These are phyloP conservation scores for Asterionellopsis glacialis DNA, from an alignment of 108 stramenopile genomes.

Conservation along the genomic window DNA sequence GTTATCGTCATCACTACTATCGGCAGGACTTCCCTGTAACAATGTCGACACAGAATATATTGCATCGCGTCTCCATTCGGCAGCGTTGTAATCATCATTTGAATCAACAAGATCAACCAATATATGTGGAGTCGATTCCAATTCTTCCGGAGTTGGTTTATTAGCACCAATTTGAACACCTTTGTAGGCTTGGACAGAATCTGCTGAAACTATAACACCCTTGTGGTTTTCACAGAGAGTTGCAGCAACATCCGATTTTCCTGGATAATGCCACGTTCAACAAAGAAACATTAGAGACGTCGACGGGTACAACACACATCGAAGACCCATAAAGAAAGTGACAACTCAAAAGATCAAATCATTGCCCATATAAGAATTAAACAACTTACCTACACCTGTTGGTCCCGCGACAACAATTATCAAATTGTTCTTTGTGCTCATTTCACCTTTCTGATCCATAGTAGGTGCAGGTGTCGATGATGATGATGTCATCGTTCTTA, in stretches of 20 bases:
- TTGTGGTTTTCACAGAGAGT: slow-evolving; percentile 45
- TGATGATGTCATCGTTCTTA: too few species aligned
- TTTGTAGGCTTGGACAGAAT: slow-evolving; percentile 92
- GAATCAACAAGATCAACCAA: slow-evolving; percentile 79
- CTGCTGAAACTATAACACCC: slow-evolving; percentile 80
- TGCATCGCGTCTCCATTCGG: slow-evolving; percentile 85
- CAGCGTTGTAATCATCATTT: slow-evolving; percentile 72
- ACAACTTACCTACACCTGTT: slow-evolving; percentile 83
- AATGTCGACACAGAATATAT: slow-evolving; percentile 45
- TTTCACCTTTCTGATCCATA: too few species aligned
- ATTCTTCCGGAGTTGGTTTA: slow-evolving; percentile 86
- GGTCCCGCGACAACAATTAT: slow-evolving; percentile 89
- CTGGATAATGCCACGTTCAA: slow-evolving; percentile 8
- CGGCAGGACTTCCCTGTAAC: slow-evolving; percentile 11
- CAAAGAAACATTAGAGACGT: too few species aligned
- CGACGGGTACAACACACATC: too few species aligned
- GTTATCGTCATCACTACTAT: slow-evolving; percentile 7
- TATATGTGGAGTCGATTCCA: slow-evolving; percentile 77
- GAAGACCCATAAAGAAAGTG: too few species aligned
- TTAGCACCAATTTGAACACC: slow-evolving; percentile 92
- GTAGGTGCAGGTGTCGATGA: too few species aligned
- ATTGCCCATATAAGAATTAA: too few species aligned
- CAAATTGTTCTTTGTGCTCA: slow-evolving; percentile 1
- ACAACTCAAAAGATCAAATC: too few species aligned
- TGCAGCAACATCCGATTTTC: slow-evolving; percentile 88